Base-by-base conservation (phyloP, 305 asterid species). In the Salvia sclarea region DNA sequence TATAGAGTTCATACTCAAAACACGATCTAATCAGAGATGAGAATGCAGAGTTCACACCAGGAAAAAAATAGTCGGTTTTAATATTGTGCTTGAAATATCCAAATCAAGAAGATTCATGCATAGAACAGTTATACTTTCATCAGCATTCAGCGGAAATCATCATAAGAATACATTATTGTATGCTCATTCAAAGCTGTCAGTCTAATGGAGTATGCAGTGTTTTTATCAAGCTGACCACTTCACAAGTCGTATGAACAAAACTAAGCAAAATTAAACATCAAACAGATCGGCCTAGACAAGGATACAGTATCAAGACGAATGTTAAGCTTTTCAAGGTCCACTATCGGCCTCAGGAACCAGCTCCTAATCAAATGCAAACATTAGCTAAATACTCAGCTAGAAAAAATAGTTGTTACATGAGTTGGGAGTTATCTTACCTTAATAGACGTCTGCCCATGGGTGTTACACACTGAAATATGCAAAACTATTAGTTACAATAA, bases 261-360 rank as follows among this genome's bases (percentile, higher is more conserved):
- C 24, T 33, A 56, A 59, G 44, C 45, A 53, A 61, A 60, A 22
- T 61, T 41, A 35, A 33, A 18, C 47, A 49, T 24, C 30, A 20
- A n/a, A 28, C 25, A 55, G 20, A 60, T 61, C 40, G 55, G 25
- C 25, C 64, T 22, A 60, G 67, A 58, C 25, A 83, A 83, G 98
- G 96, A 94, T 94, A 94, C 98, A 72, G 95, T 83, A 76, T 94
- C 85, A 25, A 94, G 96, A 75, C 98, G 97, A 67, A 10, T 73
- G 77, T 88, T 88, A 82, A 94, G 81, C 83, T 81, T 87, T 71
- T 84, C 90, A 77, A 94, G 90, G 75, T 94, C 95, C 80, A 94
- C 83, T 67, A 91, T 79, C 54, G 98, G 98, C 88, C 96, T 86
- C 80, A 94, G 84, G 80, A 94, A 94, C 97, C 98, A 94, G 86